Evolutionary conservation across 2,329 filamentous ascomycete species (phyloP), one percentile per base, ranked within the genome.

Genomic region (Penicillium sp.): DNA sequence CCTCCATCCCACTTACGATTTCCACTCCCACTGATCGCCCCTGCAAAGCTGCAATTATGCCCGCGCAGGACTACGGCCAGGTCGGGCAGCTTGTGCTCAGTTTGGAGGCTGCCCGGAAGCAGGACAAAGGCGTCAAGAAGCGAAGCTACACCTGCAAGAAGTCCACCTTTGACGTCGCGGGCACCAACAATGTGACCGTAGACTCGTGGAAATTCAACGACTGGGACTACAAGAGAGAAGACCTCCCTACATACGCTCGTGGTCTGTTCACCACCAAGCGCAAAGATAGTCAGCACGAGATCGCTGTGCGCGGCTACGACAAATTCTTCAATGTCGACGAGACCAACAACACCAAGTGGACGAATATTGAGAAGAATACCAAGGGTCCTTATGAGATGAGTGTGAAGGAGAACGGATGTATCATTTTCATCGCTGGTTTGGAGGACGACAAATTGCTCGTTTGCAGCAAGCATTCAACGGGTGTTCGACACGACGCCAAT

Each of bases 381-480:
- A 75, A 82, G 56, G 90, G 89, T 0, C 93, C 93, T 0, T 98
- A 97, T 62, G 93, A 98, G 72, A 75, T 98, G 48, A 97, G 90
- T 50, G 82, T 97, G 45, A 98, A 98, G 74, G 93, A 98, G 72
- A 98, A 98, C 64, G 93, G 93, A n/a, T 98, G 93, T 71, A 98
- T 98, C 70, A 96, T 98, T 60, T 98, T 98, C 75, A 84, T 98
- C 39, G 86, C 90, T 13, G 93, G 91, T 12, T 77, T 98, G 20
- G 88, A 95, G 63, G 91, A 96, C 62, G 91, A 83, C 31, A 89
- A 88, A 1, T 76, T 98, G 8, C 77, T 98, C 6, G 91, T 98
- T n/a, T 97, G 92, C 80, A 97, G 92, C 78, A 98, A 98, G 67
- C 93, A 98, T 69, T 97, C 93, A 0, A 97, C 91, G 0, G 93